Conservation (phyloP, 306 rosid genomes). For the Styphnolobium japonicum region DNA sequence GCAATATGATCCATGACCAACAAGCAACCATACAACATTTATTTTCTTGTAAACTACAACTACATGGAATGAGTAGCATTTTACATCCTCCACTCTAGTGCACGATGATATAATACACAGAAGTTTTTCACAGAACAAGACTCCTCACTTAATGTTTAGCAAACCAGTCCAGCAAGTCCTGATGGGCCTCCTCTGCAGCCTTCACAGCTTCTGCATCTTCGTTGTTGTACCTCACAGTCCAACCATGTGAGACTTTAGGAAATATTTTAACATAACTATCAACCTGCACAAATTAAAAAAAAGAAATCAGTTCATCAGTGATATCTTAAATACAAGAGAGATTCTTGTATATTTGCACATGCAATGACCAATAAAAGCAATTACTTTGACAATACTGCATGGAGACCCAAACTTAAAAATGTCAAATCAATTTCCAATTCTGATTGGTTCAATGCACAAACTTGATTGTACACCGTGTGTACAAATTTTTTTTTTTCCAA, state of each 20-base stretch:
- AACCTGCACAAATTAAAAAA: slow-evolving; percentile 25
- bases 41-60: background rate
- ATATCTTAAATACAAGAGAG: background rate
- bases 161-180: slow-evolving; percentile 47
- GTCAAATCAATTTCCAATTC: too few relatives aligned
- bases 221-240: slow-evolving; percentile 42
- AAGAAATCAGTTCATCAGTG: background rate
- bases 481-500: too few relatives aligned
- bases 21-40: background rate
- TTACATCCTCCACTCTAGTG: background rate
- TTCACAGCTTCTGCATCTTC: slow-evolving; percentile 43
- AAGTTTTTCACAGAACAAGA: background rate
- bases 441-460: too few relatives aligned
- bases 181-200: slow-evolving; percentile 56
- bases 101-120: background rate
- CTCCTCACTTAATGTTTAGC: slow-evolving; percentile 32
- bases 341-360: too few relatives aligned
- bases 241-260: slow-evolving; percentile 52
- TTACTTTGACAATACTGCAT: too few relatives aligned
- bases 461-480: too few relatives aligned
- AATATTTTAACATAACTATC: slow-evolving; percentile 42
- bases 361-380: too few relatives aligned
- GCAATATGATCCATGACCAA: background rate
- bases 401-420: too few relatives aligned
- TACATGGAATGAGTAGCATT: background rate